Conservation (phyloP, 2,329 filamentous ascomycete genomes). For the Escovopsis sp. region DNA sequence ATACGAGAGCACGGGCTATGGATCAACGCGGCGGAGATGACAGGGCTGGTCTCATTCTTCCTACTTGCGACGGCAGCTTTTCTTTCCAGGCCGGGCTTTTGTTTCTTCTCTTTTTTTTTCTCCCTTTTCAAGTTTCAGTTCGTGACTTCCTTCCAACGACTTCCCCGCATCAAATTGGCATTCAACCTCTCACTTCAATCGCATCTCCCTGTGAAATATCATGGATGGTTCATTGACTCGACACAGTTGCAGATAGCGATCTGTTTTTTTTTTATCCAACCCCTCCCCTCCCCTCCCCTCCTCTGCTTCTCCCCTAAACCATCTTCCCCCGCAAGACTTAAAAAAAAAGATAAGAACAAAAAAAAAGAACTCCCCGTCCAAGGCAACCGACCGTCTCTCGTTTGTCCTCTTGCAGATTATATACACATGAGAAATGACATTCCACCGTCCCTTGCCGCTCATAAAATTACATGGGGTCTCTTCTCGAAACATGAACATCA, state of each 20-base stretch:
- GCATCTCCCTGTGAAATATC: too few relatives aligned
- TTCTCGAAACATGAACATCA: constrained; percentile 10
- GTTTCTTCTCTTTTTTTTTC: too few relatives aligned
- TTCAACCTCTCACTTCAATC: too few relatives aligned
- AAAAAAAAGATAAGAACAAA: too few relatives aligned
- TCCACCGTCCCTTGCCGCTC: constrained; percentile 4
- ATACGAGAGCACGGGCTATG: constrained; percentile 59
- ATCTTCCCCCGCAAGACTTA: too few relatives aligned
- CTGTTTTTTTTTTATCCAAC: constrained; percentile 7
- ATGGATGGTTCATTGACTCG: neutral
- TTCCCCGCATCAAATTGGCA: too few relatives aligned
- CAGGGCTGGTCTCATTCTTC: neutral
- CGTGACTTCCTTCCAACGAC: too few relatives aligned
- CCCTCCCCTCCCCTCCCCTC: constrained; percentile 7
- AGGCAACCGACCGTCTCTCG: neutral
- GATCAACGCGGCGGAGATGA: constrained; percentile 48
- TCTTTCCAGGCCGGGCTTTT: too few relatives aligned
- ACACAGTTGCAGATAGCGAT: constrained; percentile 3
- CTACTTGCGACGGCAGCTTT: too few relatives aligned
- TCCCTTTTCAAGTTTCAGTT: neutral
- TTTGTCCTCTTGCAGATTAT: constrained; percentile 8
- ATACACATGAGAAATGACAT: constrained; percentile 9
- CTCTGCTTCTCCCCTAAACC: too few relatives aligned
- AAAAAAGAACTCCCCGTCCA: neutral
- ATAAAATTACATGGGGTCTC: constrained; percentile 12